Base-by-base conservation (phyloP, 2,329 filamentous ascomycete species). In the Scleromitrula shiraiana region DNA sequence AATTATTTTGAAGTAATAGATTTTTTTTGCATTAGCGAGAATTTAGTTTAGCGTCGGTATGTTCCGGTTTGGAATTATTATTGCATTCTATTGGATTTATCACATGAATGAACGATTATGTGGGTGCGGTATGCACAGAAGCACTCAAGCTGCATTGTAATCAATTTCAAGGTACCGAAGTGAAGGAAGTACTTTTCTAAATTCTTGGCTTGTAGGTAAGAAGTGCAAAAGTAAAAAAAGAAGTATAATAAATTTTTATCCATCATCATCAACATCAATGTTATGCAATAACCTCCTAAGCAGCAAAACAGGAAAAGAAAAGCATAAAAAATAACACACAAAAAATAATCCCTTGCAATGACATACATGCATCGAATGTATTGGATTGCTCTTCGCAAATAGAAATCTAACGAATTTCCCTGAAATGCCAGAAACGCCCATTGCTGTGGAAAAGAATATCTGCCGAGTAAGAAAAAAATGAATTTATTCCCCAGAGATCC, bases 391-490 rank as follows among this genome's bases (percentile, higher is more conserved):
- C 45, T 47, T 47, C 23, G 22, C 27, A 47, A n/a, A 47, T n/a
- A 14, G 14, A 41, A 29, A 35, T 47, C 45, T 47, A 47, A 47
- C 23, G 26, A 41, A 33, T 19, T 40, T 37, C 49, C 44, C 14
- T 41, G 33, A 38, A n/a, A 53, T 51, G 51, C 51, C 41, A 41
- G 33, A 46, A 51, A 51, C 44, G 40, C 51, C 44, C 36, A 29
- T 23, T 33, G 27, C 12, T 46, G 35, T 39, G 41, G n/a, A n/a
- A n/a, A n/a, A n/a, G n/a, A 46, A 39, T 38, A 41, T 51, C 49
- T 51, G 51, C 49, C 44, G 36, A 53, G 51, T 49, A 49, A 53
- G 38, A 46, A 24, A 43, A 9, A 49, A 33, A 10, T 22, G n/a
- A n/a, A n/a, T n/a, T n/a, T n/a, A n/a, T n/a, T n/a, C n/a, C 43